These are phyloP conservation scores for Clonostachys chloroleuca DNA, from an alignment of 2,329 filamentous ascomycete species.

Conservation along the genomic window DNA sequence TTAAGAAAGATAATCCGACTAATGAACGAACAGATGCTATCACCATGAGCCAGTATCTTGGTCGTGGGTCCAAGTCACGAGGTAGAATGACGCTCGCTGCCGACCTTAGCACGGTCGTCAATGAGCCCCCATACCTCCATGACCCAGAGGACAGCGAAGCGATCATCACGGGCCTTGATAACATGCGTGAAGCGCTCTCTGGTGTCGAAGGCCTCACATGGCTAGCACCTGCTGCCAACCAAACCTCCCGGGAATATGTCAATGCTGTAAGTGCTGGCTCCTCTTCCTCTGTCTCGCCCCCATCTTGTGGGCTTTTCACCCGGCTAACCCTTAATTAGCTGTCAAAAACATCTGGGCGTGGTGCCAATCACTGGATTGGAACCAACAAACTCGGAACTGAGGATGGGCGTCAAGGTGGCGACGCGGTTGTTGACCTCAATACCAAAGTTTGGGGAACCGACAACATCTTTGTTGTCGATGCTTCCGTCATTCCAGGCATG, in stretches of 20 bases:
- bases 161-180: slow-evolving; percentile 59
- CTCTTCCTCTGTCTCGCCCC: too few relatives aligned
- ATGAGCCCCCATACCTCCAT: slow-evolving; percentile 53
- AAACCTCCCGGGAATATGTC: slow-evolving; percentile 52
- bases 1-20: slow-evolving; percentile 1
- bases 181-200: slow-evolving; percentile 47
- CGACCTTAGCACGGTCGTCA: slow-evolving; percentile 53
- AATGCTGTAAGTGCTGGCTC: slow-evolving; percentile 29
- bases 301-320: too few relatives aligned
- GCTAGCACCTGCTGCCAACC: slow-evolving; percentile 45
- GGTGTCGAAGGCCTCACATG: slow-evolving; percentile 50
- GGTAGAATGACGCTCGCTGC: slow-evolving; percentile 57
- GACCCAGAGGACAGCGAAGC: slow-evolving; percentile 54
- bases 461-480: slow-evolving; percentile 66
- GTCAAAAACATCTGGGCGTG: slow-evolving; percentile 26
- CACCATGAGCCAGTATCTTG: slow-evolving; percentile 58
- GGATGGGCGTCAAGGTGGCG: slow-evolving; percentile 45
- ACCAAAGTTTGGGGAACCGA: slow-evolving; percentile 64
- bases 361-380: slow-evolving; percentile 50
- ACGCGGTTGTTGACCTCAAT: slow-evolving; percentile 57
- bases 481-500: slow-evolving; percentile 65
- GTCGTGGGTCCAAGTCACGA: slow-evolving; percentile 55
- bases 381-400: slow-evolving; percentile 58
- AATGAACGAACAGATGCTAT: slow-evolving; percentile 31
- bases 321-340: too few relatives aligned